phyloP scores from a whole-genome alignment of 2,329 filamentous ascomycete species.

The Aspergillus eucalypticola region DNA sequence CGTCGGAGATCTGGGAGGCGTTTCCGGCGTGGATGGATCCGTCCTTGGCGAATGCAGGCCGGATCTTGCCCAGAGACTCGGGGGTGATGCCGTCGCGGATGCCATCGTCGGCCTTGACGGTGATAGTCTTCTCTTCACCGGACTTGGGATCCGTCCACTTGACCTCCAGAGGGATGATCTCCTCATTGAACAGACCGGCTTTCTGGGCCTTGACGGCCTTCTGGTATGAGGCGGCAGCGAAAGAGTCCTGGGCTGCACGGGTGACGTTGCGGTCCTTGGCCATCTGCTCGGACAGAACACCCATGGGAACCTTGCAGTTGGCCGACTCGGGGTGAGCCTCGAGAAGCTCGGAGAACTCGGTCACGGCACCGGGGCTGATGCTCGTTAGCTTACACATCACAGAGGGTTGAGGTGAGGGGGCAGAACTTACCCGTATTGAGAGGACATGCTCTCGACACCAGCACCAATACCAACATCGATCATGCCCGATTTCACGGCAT shows the following conservation, averaged over 20 bases:
- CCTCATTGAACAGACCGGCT: conserved; percentile 85
- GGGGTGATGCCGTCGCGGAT: conserved; percentile 80
- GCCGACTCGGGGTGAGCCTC: conserved; percentile 77
- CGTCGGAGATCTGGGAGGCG: conserved; percentile 92
- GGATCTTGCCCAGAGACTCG: conserved; percentile 88
- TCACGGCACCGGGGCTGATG: conserved; percentile 73
- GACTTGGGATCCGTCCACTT: conserved; percentile 90
- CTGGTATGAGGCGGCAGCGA: conserved; percentile 88
- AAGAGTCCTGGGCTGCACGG: conserved; percentile 79
- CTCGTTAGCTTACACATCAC: not conserved
- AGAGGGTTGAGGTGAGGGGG: no score
- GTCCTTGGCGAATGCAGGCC: conserved; percentile 84
- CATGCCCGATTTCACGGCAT: conserved; percentile 87
- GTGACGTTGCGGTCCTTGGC: conserved; percentile 76
- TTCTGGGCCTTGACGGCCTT: conserved; percentile 86
- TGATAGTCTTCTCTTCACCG: conserved; percentile 78
- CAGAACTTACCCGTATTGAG: conserved; percentile 76
- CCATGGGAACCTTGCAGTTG: conserved; percentile 99
- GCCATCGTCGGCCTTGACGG: conserved; percentile 83
- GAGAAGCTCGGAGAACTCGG: conserved; percentile 88
- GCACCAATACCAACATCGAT: conserved; percentile 94
- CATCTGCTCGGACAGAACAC: conserved; percentile 90
- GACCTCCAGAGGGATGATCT: conserved; percentile 84
- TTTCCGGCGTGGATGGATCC: conserved; percentile 96
- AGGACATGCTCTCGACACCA: conserved; percentile 94